Evolutionary conservation across 2,329 filamentous ascomycete species (phyloP).

Genomic region (Aureobasidium sp.): DNA sequence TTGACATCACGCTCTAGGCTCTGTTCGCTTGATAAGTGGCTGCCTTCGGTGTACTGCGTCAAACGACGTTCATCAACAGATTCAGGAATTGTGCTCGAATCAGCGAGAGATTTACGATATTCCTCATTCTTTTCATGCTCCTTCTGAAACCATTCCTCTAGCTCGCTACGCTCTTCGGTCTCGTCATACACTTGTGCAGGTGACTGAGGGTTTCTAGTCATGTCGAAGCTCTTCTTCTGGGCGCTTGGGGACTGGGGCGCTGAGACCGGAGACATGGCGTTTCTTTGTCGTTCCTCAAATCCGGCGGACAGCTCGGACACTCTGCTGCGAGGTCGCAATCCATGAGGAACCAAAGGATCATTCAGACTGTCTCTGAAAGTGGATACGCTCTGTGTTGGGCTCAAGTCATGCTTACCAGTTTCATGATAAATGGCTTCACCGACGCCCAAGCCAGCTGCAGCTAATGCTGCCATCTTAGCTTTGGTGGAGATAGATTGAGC

Average conservation of each 20-base stretch:
- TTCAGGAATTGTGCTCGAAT: neutral
- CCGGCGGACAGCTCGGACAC: conserved; percentile 15
- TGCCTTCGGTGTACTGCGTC: conserved; percentile 49
- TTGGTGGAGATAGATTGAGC: conserved; percentile 35
- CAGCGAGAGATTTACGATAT: conserved; percentile 42
- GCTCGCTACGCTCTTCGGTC: conserved; percentile 27
- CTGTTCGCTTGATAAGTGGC: conserved; percentile 35
- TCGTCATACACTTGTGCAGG: conserved; percentile 23
- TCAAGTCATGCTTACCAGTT: conserved; percentile 47
- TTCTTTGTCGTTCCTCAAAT: conserved; percentile 3
- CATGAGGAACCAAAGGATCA: conserved; percentile 28
- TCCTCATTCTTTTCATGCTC: conserved; percentile 55
- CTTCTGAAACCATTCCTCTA: conserved; percentile 44
- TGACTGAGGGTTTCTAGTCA: neutral
- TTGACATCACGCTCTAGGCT: conserved; percentile 63
- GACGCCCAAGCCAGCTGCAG: conserved; percentile 34
- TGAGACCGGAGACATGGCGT: conserved; percentile 5
- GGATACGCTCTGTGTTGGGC: conserved; percentile 87
- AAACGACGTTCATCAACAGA: conserved; percentile 42
- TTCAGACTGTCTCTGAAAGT: conserved; percentile 60
- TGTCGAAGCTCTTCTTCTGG: conserved; percentile 20
- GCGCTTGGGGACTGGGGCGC: neutral
- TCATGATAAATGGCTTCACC: conserved; percentile 17
- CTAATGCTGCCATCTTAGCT: conserved; percentile 30
- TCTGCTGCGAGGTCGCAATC: conserved; percentile 27